Base-by-base conservation (phyloP, 2,329 filamentous ascomycete species). In the Fusarium keratoplasticum region DNA sequence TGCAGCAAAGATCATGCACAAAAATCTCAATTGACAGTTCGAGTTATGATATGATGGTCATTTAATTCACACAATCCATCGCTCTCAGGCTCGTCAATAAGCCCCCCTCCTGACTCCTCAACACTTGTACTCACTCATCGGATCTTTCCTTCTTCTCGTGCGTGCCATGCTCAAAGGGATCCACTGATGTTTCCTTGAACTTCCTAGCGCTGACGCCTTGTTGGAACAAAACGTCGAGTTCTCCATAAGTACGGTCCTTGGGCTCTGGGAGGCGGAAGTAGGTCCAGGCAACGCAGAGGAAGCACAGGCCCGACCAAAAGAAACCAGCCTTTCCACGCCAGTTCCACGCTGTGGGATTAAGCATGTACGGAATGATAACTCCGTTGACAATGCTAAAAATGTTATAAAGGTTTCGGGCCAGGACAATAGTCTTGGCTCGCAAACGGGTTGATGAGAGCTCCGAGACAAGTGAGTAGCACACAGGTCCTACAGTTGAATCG, bases 391-490 rank as follows among this genome's bases (percentile, higher is more conserved):
- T 73, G 59, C 67, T 63, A 27, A 69, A 64, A 20, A 75, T 27
- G 66, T 80, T 79, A 73, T 81, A 81, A 25, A 74, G 55, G 60
- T 72, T 76, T 38, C 79, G 78, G 6, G 78, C 78, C 5, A 81
- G 70, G 25, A 76, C 77, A 27, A 81, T 77, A 1, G 80, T 81
- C 66, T 81, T 81, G 61, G 78, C 74, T 5, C 82, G 79, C 20
- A 84, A 76, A 14, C 81, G 79, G 16, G 80, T 80, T 6, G 81
- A 77, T 6, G 78, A 76, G 11, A 82, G 78, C 74, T 83, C 81
- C 40, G 81, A 78, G 2, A 80, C 78, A 57, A 84, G 88, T 0
- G 94, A 95, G 84, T 96, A 97, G 83, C 93, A 94, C n/a, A 97
- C 94, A 66, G 64, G 81, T 4, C 81, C 81, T 20, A 83, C 78